phyloP scores from a whole-genome alignment of 768 basidiomycete genomes.

The Tulasnella calospora region DNA sequence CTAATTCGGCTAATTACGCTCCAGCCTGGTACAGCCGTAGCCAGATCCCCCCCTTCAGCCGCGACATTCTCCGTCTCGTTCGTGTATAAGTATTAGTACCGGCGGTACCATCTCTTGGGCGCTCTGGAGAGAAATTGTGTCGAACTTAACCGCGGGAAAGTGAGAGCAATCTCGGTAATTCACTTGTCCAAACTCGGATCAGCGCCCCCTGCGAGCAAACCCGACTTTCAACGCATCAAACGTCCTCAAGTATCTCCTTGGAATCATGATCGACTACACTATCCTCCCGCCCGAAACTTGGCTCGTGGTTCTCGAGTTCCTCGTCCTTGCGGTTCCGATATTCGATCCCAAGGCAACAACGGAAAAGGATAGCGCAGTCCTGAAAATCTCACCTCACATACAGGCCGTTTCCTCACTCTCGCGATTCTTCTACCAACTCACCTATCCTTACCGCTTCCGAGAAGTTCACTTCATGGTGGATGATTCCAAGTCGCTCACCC shows the following conservation, averaged over 20 bases:
- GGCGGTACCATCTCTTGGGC: no score
- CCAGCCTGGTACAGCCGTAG: no score
- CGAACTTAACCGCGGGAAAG: no score
- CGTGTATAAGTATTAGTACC: no score
- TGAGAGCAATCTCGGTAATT: no score
- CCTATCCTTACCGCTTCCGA: neutral
- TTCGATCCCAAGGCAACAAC: neutral
- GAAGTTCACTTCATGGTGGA: neutral
- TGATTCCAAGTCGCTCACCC: neutral
- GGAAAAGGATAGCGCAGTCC: neutral
- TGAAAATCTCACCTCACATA: neutral
- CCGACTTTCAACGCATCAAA: neutral
- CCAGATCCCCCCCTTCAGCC: no score
- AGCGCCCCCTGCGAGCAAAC: no score
- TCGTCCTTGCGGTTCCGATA: neutral
- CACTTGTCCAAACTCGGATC: no score
- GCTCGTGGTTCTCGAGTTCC: neutral
- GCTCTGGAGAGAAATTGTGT: no score
- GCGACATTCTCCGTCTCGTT: no score
- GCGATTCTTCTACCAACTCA: neutral
- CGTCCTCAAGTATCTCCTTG: neutral
- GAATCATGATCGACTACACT: neutral
- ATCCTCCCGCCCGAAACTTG: neutral
- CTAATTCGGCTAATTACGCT: no score
- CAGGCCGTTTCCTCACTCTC: neutral